These are phyloP conservation scores for Saxophila tyrrhenica DNA, from an alignment of 495 filamentous ascomycete genomes.

Conservation along the genomic window DNA sequence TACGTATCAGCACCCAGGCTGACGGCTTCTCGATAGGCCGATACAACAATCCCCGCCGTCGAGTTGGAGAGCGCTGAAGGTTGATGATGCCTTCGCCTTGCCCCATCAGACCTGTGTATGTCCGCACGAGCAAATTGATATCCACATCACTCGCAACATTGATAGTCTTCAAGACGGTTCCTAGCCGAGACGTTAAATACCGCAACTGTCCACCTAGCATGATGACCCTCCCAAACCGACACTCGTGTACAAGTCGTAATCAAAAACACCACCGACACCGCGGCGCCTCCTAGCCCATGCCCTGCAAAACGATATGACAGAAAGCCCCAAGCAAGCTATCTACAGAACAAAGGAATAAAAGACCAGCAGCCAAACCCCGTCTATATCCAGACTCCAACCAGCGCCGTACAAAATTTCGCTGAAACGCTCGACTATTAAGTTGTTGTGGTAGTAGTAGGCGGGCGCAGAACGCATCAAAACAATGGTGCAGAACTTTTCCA, in stretches of 20 bases:
- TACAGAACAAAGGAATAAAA: no score
- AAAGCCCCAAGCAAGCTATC: neutral
- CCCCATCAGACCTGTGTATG: no score
- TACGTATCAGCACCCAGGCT: neutral
- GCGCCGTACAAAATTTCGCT: neutral
- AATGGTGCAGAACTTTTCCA: neutral
- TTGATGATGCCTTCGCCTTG: no score
- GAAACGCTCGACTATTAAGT: neutral
- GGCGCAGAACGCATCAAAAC: no score
- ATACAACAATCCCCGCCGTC: conserved; percentile 1
- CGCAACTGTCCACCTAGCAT: no score
- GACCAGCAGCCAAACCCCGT: no score
- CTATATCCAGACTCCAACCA: neutral
- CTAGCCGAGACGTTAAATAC: no score
- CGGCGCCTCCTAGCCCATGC: neutral
- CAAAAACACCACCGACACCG: neutral
- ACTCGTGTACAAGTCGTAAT: no score
- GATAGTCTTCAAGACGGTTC: no score
- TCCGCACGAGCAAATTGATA: no score
- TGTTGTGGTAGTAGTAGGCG: neutral
- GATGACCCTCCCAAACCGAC: no score
- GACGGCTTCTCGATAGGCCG: conserved; percentile 4
- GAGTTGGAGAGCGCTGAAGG: neutral
- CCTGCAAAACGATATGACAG: neutral
- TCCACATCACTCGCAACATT: no score